phyloP scores from a whole-genome alignment of 805 yeast genomes.

The Pichia phayaonensis region DNA sequence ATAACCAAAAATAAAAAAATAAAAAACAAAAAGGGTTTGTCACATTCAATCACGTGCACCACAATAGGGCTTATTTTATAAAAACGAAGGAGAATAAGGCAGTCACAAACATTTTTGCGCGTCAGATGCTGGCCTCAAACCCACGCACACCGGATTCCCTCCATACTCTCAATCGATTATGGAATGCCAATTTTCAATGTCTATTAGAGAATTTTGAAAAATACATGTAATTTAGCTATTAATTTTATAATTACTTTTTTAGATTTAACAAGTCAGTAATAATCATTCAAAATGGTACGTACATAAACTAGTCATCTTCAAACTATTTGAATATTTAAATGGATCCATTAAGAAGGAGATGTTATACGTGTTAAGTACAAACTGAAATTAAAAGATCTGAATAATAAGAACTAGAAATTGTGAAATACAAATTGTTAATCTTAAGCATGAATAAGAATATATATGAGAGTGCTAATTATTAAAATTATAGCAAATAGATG shows the following conservation, averaged over 20 bases:
- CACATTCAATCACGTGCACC: not conserved
- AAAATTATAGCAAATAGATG: too few species aligned
- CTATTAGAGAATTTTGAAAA: not conserved
- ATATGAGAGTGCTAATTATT: too few species aligned
- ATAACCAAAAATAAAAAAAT: not conserved
- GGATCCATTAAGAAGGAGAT: not conserved
- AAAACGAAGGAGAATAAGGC: not conserved
- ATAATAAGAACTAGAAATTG: not conserved
- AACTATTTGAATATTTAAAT: not conserved
- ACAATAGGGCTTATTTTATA: not conserved
- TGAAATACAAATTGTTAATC: too few species aligned
- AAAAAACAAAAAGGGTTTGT: not conserved
- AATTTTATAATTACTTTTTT: not conserved
- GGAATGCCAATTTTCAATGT: not conserved
- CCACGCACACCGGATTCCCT: not conserved
- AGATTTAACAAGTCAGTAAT: not conserved
- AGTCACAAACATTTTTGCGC: not conserved
- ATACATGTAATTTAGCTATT: not conserved
- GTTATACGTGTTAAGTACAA: not conserved
- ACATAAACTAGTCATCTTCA: not conserved
- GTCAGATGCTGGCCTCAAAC: not conserved
- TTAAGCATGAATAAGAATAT: not conserved
- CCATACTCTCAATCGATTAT: not conserved
- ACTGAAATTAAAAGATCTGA: not conserved
- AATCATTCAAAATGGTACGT: slow-evolving; percentile 2